Conservation (phyloP, 2,329 filamentous ascomycete species). For the Elsinoe ampelina region DNA sequence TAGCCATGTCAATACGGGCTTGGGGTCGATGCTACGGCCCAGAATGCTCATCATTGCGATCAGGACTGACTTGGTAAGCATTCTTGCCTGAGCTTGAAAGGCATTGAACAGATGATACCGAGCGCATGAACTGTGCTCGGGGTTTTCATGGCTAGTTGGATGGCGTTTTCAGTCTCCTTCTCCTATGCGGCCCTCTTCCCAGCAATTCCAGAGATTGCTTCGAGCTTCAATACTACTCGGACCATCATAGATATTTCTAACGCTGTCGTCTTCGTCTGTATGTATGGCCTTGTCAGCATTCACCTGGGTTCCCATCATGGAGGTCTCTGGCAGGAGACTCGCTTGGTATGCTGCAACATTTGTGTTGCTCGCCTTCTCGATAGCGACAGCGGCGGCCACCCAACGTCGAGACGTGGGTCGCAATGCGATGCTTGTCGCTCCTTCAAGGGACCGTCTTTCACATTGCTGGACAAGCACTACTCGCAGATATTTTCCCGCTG, state of each 20-base stretch:
- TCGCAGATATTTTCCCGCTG: slow-evolving; percentile 44
- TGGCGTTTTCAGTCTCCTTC: slow-evolving; percentile 62
- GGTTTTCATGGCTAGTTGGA: slow-evolving; percentile 59
- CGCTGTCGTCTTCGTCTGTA: slow-evolving; percentile 58
- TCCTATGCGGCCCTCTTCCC: slow-evolving; percentile 63
- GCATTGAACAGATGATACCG: too few relatives aligned
- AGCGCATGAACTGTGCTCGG: too few relatives aligned
- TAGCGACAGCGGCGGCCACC: slow-evolving; percentile 63
- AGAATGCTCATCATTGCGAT: too few relatives aligned
- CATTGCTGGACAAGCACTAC: slow-evolving; percentile 57
- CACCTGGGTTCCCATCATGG: slow-evolving; percentile 59
- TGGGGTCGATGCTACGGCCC: too few relatives aligned
- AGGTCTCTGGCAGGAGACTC: slow-evolving; percentile 31
- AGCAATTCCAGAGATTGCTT: slow-evolving; percentile 61
- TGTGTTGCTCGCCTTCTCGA: slow-evolving; percentile 55
- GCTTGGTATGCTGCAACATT: slow-evolving; percentile 47
- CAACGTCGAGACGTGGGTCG: slow-evolving; percentile 57
- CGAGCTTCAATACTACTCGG: slow-evolving; percentile 53
- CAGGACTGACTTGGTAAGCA: too few relatives aligned
- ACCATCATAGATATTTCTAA: slow-evolving; percentile 63
- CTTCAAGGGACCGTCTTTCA: slow-evolving; percentile 68
- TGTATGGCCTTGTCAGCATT: slow-evolving; percentile 60
- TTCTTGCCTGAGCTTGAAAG: too few relatives aligned
- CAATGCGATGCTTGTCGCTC: slow-evolving; percentile 61
- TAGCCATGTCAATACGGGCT: too few relatives aligned